Base-by-base conservation (phyloP, 2,329 filamentous ascomycete genomes). In the Aspergillus arachidicola region DNA sequence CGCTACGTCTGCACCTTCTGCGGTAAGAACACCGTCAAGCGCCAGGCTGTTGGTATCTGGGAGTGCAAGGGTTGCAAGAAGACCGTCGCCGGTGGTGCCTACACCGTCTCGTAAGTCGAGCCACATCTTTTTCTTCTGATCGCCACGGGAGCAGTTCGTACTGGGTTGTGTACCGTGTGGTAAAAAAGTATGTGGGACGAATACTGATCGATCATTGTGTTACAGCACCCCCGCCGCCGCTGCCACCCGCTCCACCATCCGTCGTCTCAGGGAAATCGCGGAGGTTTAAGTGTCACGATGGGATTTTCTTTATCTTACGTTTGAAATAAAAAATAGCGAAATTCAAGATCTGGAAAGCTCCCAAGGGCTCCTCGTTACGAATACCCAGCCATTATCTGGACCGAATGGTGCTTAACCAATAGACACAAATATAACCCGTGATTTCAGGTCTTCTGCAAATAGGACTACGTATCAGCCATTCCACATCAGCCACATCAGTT, bases 1-100 rank as follows among this genome's bases (percentile, higher is more conserved):
- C 91, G 91, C 83, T 98, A 97, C 83, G 89, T 90, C 80, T 98
- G 94, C 90, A 94, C 94, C 73, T 99, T 98, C 91, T 97, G 93
- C 89, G 94, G 94, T 80, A 98, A 98, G 91, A 90, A 89, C 81
- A 91, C 90, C 76, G 93, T 97, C 80, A 93, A 93, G 87, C 90
- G 94, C 79, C 87, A 93, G 80, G 89, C 92, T 69, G 92, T 94
- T 76, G 94, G 94, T 78, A 97, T 97, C 88, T 97, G 94, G 94
- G 88, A 94, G 83, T 99, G 95, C 92, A 91, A 89, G 83, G 87
- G 90, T 66, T 98, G 95, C 91, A 89, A 92, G 83, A 97, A 97
- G 91, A 92, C 89, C 78, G 87, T 94, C 74, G 94, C 92, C 76
- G 92, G 92, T 83, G 92, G 94, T 84, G 95, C 94, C 79, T 98